phyloP scores from a whole-genome alignment of 1,284 basidiomycete species.

The Ceratobasidium sp. region DNA sequence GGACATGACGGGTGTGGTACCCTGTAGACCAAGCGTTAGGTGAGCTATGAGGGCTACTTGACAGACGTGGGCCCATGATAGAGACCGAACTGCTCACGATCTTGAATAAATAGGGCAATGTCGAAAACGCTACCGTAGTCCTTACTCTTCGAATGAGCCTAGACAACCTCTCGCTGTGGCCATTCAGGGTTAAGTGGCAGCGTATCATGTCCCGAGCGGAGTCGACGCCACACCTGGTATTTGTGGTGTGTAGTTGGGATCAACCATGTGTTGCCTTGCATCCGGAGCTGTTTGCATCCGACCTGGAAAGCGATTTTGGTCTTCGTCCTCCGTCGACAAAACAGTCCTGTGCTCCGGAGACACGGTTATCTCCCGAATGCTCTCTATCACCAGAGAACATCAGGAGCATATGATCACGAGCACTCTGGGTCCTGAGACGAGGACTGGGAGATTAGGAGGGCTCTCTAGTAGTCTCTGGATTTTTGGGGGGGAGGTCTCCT shows the following conservation, averaged over 20 bases:
- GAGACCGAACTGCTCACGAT: not conserved
- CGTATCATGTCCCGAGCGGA: not conserved
- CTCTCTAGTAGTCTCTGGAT: no score
- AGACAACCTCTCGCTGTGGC: not conserved
- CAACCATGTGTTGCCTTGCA: not conserved
- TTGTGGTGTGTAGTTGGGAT: conserved; percentile 1
- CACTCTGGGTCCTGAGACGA: no score
- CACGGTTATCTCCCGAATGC: no score
- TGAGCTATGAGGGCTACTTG: not conserved
- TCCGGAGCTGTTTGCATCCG: not conserved
- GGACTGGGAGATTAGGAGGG: no score
- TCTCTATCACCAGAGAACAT: no score
- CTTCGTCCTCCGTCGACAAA: not conserved
- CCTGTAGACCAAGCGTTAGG: not conserved
- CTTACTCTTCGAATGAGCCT: not conserved
- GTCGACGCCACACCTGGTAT: not conserved
- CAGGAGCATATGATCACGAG: no score
- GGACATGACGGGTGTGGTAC: not conserved
- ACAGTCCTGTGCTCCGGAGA: no score
- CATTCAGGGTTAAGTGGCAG: conserved; percentile 4
- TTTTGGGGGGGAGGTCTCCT: no score
- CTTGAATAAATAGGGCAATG: not conserved
- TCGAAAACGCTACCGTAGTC: not conserved
- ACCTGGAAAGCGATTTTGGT: not conserved
- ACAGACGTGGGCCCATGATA: not conserved